phyloP scores from a whole-genome alignment of 2,329 filamentous ascomycete species.

The Cytospora piceae region DNA sequence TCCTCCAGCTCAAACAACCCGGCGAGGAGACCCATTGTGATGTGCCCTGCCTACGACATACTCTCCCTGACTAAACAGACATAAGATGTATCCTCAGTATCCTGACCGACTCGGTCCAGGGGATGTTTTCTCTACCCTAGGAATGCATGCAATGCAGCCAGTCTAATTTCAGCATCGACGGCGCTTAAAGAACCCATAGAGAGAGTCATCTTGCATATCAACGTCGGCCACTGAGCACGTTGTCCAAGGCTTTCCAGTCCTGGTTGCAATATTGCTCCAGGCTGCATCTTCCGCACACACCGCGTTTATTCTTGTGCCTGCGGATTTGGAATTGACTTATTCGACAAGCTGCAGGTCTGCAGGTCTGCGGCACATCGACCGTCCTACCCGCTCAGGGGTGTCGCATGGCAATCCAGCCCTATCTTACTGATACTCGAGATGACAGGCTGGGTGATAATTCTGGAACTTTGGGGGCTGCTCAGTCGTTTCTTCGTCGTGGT shows the following conservation, averaged over 20 bases:
- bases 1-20: no score
- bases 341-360: constrained; percentile 19
- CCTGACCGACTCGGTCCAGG: background rate
- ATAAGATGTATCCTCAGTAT: background rate
- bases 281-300: background rate
- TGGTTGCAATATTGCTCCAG: background rate
- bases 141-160: background rate
- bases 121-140: background rate
- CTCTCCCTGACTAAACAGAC: background rate
- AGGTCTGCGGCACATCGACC: constrained; percentile 15
- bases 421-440: constrained; percentile 15
- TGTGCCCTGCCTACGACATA: background rate
- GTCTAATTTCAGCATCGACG: background rate
- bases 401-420: constrained; percentile 23
- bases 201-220: background rate
- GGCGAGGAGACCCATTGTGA: background rate
- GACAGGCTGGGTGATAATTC: constrained; percentile 11
- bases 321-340: background rate
- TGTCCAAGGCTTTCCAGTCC: background rate
- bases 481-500: background rate
- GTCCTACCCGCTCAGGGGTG: constrained; percentile 23
- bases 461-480: constrained; percentile 19
- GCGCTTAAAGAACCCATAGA: background rate
- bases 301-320: background rate
- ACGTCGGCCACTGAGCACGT: background rate